Conservation (phyloP, 345 rosid genomes). For the Mercurialis annua region DNA sequence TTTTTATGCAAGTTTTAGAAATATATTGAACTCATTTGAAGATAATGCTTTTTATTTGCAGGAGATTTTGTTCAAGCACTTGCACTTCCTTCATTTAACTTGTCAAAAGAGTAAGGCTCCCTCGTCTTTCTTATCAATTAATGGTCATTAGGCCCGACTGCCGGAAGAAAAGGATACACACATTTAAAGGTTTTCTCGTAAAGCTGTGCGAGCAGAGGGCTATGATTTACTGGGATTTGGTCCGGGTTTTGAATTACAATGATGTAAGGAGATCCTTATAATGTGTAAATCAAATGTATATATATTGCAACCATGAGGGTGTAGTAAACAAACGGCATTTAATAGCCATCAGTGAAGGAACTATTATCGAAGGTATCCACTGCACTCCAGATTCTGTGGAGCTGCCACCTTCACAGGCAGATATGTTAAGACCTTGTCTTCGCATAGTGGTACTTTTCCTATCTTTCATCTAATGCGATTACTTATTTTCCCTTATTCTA, state of each 20-base stretch:
- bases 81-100: constrained; percentile 84
- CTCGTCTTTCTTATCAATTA: not conserved
- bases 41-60: constrained; percentile 28
- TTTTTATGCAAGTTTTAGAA: constrained; percentile 2
- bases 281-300: constrained; percentile 38
- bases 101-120: constrained; percentile 69
- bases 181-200: not conserved
- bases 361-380: constrained; percentile 66
- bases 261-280: not conserved
- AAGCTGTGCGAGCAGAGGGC: not conserved
- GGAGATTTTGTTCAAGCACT: constrained; percentile 87
- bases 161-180: not conserved
- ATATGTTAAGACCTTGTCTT: constrained; percentile 60
- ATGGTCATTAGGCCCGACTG: not conserved
- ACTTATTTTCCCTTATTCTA: not conserved
- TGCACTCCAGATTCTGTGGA: constrained; percentile 92
- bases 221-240: not conserved
- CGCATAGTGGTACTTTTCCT: constrained; percentile 75
- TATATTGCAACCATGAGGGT: constrained; percentile 78
- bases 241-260: not conserved
- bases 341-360: constrained; percentile 65
- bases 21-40: constrained; percentile 12
- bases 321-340: constrained; percentile 63
- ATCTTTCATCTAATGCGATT: constrained; percentile 2
- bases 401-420: constrained; percentile 71